A percentile compares a stretch with the other conserved stretches of the same genome.
phyloP scores from a whole-genome alignment of 805 yeast genomes.

The Barnettozyma siamensis region DNA sequence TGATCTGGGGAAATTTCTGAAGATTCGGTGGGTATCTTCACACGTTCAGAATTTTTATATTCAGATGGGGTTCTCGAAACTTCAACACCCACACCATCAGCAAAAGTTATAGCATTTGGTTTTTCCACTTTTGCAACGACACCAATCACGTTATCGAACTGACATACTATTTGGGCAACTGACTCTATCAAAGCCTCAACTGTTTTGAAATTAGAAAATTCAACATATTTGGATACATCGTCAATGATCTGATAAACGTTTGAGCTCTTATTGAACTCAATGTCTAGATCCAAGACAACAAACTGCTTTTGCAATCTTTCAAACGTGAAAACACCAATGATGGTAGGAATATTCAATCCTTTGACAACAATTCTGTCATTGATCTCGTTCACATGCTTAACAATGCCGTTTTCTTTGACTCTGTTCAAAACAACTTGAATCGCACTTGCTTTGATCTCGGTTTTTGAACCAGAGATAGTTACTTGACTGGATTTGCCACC shows the following conservation, averaged over 20 bases:
- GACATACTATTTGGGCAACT: slow-evolving; percentile 54
- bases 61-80: slow-evolving; percentile 44
- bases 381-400: slow-evolving; percentile 7
- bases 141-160: slow-evolving; percentile 30
- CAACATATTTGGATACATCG: slow-evolving; percentile 55
- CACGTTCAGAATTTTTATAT: slow-evolving; percentile 25
- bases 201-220: slow-evolving; percentile 76
- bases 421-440: slow-evolving; percentile 38
- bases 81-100: slow-evolving; percentile 88
- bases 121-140: slow-evolving; percentile 66
- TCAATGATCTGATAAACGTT: slow-evolving; percentile 39
- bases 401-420: slow-evolving; percentile 16
- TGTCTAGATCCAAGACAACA: slow-evolving; percentile 49
- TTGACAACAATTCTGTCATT: slow-evolving; percentile 34
- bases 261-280: slow-evolving; percentile 34
- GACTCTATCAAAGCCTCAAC: slow-evolving; percentile 85
- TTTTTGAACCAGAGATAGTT: slow-evolving; percentile 41
- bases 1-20: slow-evolving; percentile 3
- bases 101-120: slow-evolving; percentile 81
- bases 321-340: slow-evolving; percentile 92
- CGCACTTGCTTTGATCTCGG: slow-evolving; percentile 52
- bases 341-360: slow-evolving; percentile 54
- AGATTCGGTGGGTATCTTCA: slow-evolving; percentile 9
- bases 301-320: slow-evolving; percentile 81
- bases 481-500: slow-evolving; percentile 42